A percentile compares a stretch with the other conserved stretches of the same genome.
Evolutionary conservation across 305 asterid genomes (phyloP).

Genomic region (Fraxinus sp.): DNA sequence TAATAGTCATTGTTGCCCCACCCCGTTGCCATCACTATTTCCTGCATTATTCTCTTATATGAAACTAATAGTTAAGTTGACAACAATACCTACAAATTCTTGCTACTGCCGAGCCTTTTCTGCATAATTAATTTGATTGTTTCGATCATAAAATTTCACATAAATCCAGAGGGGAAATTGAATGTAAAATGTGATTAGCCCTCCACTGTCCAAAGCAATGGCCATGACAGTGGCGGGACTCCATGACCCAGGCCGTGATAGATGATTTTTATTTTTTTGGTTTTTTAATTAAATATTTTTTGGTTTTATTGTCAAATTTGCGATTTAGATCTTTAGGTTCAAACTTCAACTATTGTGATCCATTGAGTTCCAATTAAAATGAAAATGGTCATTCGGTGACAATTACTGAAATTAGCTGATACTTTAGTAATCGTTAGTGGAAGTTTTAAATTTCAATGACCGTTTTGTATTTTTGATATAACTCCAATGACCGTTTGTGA

Average conservation of each 20-base stretch:
- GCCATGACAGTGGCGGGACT: constrained; percentile 70
- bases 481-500: too few relatives aligned
- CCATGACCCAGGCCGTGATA: constrained; percentile 75
- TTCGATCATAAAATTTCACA: not conserved
- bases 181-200: constrained; percentile 35
- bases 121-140: constrained; percentile 13
- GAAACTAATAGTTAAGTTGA: constrained; percentile 83
- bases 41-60: constrained; percentile 89
- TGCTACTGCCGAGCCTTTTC: constrained; percentile 73
- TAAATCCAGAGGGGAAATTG: not conserved
- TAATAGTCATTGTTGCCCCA: constrained; percentile 37
- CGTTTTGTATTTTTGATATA: too few relatives aligned
- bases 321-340: too few relatives aligned
- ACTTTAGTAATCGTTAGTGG: too few relatives aligned
- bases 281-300: too few relatives aligned
- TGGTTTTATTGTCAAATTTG: too few relatives aligned
- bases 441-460: too few relatives aligned
- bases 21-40: too few relatives aligned
- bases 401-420: too few relatives aligned
- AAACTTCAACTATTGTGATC: too few relatives aligned
- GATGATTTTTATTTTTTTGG: constrained; percentile 41
- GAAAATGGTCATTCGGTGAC: too few relatives aligned
- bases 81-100: constrained; percentile 71
- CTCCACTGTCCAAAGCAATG: constrained; percentile 80
- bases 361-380: too few relatives aligned